phyloP scores from a whole-genome alignment of 257 asterid genomes.

The Nicotiana tabacum region DNA sequence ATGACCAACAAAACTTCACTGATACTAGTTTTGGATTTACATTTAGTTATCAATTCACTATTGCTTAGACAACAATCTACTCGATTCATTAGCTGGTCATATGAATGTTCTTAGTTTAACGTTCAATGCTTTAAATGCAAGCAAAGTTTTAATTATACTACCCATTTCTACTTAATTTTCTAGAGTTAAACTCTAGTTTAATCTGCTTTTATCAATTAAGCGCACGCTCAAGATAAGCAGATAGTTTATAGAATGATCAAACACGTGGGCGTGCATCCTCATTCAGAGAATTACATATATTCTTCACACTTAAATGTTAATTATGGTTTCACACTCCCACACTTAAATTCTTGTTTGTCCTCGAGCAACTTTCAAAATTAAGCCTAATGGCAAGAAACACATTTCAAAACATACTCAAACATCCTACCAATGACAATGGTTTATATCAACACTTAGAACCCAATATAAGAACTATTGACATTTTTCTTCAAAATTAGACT shows the following conservation, averaged over 20 bases:
- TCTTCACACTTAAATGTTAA: background rate
- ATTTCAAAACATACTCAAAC: too few relatives aligned
- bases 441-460: too few relatives aligned
- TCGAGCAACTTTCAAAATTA: too few relatives aligned
- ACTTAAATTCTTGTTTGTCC: too few relatives aligned
- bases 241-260: background rate
- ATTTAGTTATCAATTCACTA: background rate
- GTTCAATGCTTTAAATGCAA: background rate
- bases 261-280: slow-evolving; percentile 7
- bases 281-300: background rate
- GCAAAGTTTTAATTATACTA: background rate
- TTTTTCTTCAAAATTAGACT: too few relatives aligned
- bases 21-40: background rate
- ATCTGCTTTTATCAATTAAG: background rate
- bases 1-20: background rate
- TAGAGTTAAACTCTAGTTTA: background rate
- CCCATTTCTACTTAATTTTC: background rate
- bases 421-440: too few relatives aligned
- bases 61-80: background rate
- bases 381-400: too few relatives aligned
- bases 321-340: too few relatives aligned
- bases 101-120: background rate
- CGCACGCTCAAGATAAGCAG: background rate
- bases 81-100: background rate
- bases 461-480: too few relatives aligned